phyloP scores from a whole-genome alignment of 2,329 filamentous ascomycete genomes.

The Emmonsia crescens region DNA sequence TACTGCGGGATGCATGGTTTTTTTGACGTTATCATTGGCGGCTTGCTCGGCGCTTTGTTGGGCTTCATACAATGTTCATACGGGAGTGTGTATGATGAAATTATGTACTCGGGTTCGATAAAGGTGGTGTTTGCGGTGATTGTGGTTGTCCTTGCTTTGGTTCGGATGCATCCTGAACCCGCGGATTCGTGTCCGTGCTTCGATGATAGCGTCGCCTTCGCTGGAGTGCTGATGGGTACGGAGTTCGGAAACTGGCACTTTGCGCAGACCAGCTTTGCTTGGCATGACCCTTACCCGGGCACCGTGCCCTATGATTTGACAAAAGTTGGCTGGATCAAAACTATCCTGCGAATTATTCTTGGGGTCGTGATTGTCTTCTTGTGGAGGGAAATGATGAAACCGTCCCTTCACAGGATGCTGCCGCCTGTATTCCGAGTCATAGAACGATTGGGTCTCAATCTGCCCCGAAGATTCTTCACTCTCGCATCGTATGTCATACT shows the following conservation, averaged over 20 bases:
- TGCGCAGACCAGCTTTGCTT: slow-evolving; percentile 45
- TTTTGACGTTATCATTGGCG: slow-evolving; percentile 76
- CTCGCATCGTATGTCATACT: slow-evolving; percentile 54
- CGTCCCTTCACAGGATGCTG: slow-evolving; percentile 61
- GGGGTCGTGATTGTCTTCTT: slow-evolving; percentile 77
- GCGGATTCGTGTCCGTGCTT: slow-evolving; percentile 96
- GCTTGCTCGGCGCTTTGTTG: slow-evolving; percentile 59
- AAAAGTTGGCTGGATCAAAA: slow-evolving; percentile 54
- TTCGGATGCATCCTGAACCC: slow-evolving; percentile 87
- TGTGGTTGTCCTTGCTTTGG: slow-evolving; percentile 59
- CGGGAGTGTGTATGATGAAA: slow-evolving; percentile 54
- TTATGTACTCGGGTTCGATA: slow-evolving; percentile 55
- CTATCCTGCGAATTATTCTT: slow-evolving; percentile 57
- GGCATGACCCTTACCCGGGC: slow-evolving; percentile 44
- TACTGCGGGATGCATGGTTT: slow-evolving; percentile 99
- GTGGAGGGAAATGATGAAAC: slow-evolving; percentile 87
- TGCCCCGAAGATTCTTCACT: slow-evolving; percentile 85
- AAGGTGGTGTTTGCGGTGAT: slow-evolving; percentile 54
- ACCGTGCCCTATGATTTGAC: slow-evolving; percentile 56
- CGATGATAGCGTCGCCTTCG: slow-evolving; percentile 89
- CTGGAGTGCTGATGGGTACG: slow-evolving; percentile 76
- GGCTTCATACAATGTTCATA: slow-evolving; percentile 45
- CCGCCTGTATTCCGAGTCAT: slow-evolving; percentile 82
- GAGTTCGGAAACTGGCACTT: slow-evolving; percentile 80
- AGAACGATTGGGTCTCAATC: slow-evolving; percentile 63